Evolutionary conservation across 371 early-diverging fungal species (phyloP).

Genomic region (Dentiscutata heterogama): DNA sequence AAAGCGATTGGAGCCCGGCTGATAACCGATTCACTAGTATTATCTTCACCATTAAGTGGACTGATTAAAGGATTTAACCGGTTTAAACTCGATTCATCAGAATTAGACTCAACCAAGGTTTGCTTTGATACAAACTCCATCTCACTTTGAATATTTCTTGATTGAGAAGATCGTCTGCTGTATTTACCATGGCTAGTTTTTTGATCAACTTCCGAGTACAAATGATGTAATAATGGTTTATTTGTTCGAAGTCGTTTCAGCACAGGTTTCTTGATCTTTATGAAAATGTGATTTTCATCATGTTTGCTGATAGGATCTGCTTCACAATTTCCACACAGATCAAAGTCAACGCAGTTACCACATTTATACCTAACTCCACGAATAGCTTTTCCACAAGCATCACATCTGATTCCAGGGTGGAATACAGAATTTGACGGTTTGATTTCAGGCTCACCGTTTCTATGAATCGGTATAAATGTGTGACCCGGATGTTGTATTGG

Average conservation of each 20-base stretch:
- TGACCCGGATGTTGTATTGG: constrained; percentile 56
- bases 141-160: too few species aligned
- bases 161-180: too few species aligned
- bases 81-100: too few species aligned
- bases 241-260: constrained; percentile 24
- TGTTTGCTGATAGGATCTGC: constrained; percentile 19
- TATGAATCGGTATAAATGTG: constrained; percentile 51
- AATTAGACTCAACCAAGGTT: too few species aligned
- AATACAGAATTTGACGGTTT: constrained; percentile 39
- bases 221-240: constrained; percentile 43
- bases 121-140: too few species aligned
- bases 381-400: constrained; percentile 59
- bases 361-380: constrained; percentile 61
- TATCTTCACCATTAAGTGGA: too few species aligned
- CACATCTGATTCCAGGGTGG: constrained; percentile 59
- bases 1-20: too few species aligned
- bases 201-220: constrained; percentile 25
- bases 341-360: neutral
- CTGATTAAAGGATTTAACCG: too few species aligned
- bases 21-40: too few species aligned
- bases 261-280: constrained; percentile 23
- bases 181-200: neutral
- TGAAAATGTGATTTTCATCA: constrained; percentile 12
- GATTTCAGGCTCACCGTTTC: constrained; percentile 52
- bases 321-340: constrained; percentile 15